A percentile compares a stretch with the other conserved stretches of the same genome.
phyloP scores from a whole-genome alignment of 148 eudicot genomes.

The Dysphania ambrosioides region DNA sequence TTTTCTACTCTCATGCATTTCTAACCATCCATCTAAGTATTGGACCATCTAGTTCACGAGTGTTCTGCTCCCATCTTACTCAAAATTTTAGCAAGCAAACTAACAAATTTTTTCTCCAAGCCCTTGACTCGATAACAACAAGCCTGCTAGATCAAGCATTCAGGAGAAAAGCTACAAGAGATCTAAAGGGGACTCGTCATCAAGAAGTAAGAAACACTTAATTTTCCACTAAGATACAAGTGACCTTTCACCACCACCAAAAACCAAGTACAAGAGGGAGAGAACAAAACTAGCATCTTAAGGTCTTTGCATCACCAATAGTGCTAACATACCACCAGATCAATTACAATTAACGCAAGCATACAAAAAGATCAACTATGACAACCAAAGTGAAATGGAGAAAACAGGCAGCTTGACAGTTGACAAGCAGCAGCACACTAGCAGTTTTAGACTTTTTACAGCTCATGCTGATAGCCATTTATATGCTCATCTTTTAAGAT shows the following conservation, averaged over 20 bases:
- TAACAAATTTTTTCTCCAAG: neutral
- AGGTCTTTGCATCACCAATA: neutral
- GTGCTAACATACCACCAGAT: neutral
- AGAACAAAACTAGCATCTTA: neutral
- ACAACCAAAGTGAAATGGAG: neutral
- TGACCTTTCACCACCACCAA: neutral
- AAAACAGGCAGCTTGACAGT: conserved; percentile 7
- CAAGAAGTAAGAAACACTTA: neutral
- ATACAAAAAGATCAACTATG: neutral
- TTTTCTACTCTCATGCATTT: too few species aligned
- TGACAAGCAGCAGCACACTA: neutral
- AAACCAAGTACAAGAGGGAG: neutral
- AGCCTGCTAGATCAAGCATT: neutral
- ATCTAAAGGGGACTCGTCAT: neutral
- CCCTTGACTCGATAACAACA: neutral
- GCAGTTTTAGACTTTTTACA: conserved; percentile 4
- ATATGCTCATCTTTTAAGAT: neutral
- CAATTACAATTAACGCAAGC: neutral
- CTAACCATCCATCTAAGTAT: too few species aligned
- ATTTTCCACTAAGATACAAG: neutral
- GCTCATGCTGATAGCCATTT: neutral
- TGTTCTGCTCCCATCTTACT: too few species aligned
- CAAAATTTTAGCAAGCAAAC: neutral
- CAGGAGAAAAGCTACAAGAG: neutral
- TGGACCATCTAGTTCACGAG: too few species aligned